Conservation (phyloP, 2,329 filamentous ascomycete species). For the Neonectria sp. region DNA sequence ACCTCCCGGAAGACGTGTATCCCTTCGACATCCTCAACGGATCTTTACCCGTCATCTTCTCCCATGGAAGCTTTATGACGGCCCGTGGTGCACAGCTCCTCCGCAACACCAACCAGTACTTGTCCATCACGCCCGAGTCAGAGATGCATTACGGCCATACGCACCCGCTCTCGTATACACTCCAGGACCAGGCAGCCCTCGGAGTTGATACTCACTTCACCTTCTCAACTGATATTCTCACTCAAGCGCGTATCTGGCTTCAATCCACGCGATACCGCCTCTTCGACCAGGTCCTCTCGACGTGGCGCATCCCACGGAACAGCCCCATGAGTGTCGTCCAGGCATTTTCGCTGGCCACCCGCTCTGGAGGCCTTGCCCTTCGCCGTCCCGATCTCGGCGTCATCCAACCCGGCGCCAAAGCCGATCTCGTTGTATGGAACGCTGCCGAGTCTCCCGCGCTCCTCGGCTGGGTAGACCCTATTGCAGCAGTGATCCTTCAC, state of each 20-base stretch:
- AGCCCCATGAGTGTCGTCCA: conserved; percentile 69
- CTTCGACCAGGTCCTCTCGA: conserved; percentile 56
- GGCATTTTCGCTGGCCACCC: conserved; percentile 69
- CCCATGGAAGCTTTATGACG: conserved; percentile 64
- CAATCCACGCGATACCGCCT: conserved; percentile 59
- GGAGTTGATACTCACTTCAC: conserved; percentile 70
- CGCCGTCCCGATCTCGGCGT: conserved; percentile 66
- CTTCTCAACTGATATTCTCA: conserved; percentile 65
- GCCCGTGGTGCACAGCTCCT: conserved; percentile 58
- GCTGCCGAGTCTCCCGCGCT: conserved; percentile 62
- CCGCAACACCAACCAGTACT: conserved; percentile 64
- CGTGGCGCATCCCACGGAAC: conserved; percentile 59
- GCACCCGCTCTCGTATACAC: conserved; percentile 59
- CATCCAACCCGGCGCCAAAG: conserved; percentile 65
- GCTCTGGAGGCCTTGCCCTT: conserved; percentile 66
- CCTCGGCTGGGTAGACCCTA: conserved; percentile 69
- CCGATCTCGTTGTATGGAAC: conserved; percentile 68
- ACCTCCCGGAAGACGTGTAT: conserved; percentile 57
- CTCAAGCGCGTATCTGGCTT: conserved; percentile 69
- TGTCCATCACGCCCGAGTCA: conserved; percentile 72
- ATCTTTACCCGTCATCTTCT: conserved; percentile 65
- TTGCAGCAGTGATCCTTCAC: conserved; percentile 71
- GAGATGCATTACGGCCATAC: conserved; percentile 72
- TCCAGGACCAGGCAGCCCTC: conserved; percentile 66
- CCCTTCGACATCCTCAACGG: conserved; percentile 58